Evolutionary conservation across 2,329 filamentous ascomycete species (phyloP), one percentile per base, ranked within the genome.

Genomic region (Fusarium coicis): DNA sequence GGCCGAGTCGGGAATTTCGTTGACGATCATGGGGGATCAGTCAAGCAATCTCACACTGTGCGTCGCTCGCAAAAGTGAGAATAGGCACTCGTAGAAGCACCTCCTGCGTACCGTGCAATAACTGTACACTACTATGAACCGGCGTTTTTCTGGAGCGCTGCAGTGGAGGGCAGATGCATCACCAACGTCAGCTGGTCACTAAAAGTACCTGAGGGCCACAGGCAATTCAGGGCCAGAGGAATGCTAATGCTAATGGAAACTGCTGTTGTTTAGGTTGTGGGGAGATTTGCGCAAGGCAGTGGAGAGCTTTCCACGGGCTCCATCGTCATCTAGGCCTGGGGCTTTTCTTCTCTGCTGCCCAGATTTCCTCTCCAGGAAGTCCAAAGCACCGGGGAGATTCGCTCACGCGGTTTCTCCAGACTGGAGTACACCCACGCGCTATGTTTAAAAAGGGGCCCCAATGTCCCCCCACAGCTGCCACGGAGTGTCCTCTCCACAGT

Each of bases 401-500:
- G 32, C 57, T 70, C 66, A 66, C 54, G 53, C 54, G 43, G 60
- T 70, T 71, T 71, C 68, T 71, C 68, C 62, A 71, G 68, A 71
- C 61, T 69, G 53, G 65, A 57, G 58, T 47, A 34, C 36, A 44
- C 47, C 52, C 36, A 44, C 40, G 49, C 68, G 53, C 64, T 57
- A 28, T 60, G 60, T 40, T 55, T 44, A 61, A 43, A 63, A 66
- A 61, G 54, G 63, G 67, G 64, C 70, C 70, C 66, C 70, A 52
- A 69, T 52, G 56, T 62, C 60, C 53, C 67, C 70, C 70, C 70
- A 73, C 70, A 73, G 46, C 55, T 63, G 43, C 39, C 34, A 66
- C 50, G 60, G 52, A 54, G 66, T 39, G 47, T 47, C 56, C 67
- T 71, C 85, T 84, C 87, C 87, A 89, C 87, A 87, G 87, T 88